Conservation (phyloP, 2,329 filamentous ascomycete species). For the Fusarium globosum region DNA sequence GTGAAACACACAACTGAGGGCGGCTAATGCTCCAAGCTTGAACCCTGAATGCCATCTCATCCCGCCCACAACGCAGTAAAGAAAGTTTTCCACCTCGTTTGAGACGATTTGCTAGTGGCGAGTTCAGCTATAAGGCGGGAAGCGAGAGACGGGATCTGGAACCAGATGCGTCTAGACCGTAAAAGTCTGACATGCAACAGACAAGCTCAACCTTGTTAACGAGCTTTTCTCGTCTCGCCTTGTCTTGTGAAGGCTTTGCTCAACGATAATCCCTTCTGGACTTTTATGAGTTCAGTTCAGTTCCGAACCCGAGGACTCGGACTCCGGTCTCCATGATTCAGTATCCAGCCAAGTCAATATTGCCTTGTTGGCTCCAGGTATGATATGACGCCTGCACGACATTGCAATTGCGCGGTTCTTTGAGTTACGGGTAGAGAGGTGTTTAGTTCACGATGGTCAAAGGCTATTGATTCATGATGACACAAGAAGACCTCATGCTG, state of each 20-base stretch:
- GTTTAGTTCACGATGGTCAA: neutral
- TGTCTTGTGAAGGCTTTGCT: neutral
- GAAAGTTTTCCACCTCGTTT: neutral
- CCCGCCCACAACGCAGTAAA: neutral
- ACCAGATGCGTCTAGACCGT: constrained; percentile 19
- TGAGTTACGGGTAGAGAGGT: neutral
- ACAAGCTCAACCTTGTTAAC: constrained; percentile 18
- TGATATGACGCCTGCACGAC: constrained; percentile 20
- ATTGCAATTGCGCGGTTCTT: constrained; percentile 27
- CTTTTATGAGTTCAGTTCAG: neutral
- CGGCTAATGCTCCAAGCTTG: neutral
- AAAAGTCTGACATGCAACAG: neutral
- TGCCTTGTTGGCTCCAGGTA: neutral
- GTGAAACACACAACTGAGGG: constrained; percentile 38
- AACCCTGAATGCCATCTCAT: neutral
- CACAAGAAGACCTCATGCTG: constrained; percentile 24
- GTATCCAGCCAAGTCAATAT: neutral
- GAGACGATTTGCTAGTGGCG: constrained; percentile 9
- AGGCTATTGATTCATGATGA: constrained; percentile 28
- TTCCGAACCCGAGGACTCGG: constrained; percentile 7
- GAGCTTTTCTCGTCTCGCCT: neutral
- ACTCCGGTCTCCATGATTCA: constrained; percentile 17
- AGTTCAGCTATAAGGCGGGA: constrained; percentile 16
- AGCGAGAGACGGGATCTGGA: constrained; percentile 4
- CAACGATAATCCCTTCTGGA: constrained; percentile 18